Percentiles rank a stretch among this genome's conserved stretches.
phyloP scores from a whole-genome alignment of 1,139 yeast genomes.

The Pichia sp. region DNA sequence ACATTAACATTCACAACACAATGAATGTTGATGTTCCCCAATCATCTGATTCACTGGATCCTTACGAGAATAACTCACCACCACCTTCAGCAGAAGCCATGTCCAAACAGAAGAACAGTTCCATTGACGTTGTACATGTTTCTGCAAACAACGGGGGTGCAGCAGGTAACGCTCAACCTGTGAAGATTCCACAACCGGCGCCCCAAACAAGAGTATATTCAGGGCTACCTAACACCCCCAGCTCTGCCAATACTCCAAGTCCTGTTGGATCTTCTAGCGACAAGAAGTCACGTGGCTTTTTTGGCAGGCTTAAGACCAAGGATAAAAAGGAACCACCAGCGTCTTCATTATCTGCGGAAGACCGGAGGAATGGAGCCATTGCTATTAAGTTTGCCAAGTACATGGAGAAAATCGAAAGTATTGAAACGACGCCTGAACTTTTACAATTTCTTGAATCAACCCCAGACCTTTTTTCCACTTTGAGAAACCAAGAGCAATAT shows the following conservation, averaged over 20 bases:
- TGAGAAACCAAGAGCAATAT: slow-evolving; percentile 19
- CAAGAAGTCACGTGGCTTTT: slow-evolving; percentile 5
- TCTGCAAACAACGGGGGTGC: no score
- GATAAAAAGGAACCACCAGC: slow-evolving; percentile 1
- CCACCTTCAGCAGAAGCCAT: no score
- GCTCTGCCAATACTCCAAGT: no score
- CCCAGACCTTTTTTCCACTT: slow-evolving; percentile 1
- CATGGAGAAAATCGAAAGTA: slow-evolving; percentile 2
- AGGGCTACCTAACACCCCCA: no score
- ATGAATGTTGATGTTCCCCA: background rate
- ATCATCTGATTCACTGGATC: no score
- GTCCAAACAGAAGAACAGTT: background rate
- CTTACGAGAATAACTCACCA: no score
- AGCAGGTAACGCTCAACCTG: no score
- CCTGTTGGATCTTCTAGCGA: background rate
- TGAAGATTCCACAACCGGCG: slow-evolving; percentile 5
- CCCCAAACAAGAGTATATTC: slow-evolving; percentile 2
- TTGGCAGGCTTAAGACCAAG: slow-evolving; percentile 10
- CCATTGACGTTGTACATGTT: slow-evolving; percentile 1
- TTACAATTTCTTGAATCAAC: slow-evolving; percentile 5
- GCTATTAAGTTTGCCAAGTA: slow-evolving; percentile 1
- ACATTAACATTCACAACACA: background rate
- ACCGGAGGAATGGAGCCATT: background rate
- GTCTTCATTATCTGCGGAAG: background rate
- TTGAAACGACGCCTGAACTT: slow-evolving; percentile 1